Evolutionary conservation across 2,329 filamentous ascomycete genomes (phyloP).

Genomic region (Fusarium drepaniforme): DNA sequence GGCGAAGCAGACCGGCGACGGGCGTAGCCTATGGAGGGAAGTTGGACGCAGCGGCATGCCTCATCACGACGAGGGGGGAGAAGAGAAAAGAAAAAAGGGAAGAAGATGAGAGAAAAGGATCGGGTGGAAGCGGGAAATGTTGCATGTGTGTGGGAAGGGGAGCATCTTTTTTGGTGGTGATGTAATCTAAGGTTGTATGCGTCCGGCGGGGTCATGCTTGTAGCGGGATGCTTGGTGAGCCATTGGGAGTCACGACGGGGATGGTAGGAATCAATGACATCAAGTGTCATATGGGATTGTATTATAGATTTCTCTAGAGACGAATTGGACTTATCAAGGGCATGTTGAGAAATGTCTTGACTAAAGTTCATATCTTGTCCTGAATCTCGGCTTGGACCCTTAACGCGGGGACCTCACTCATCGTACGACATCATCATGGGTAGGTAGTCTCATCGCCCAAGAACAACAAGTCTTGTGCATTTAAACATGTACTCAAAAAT

Average conservation of each 20-base stretch:
- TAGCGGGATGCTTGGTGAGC: slow-evolving; percentile 22
- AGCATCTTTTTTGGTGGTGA: slow-evolving; percentile 40
- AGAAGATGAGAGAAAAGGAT: neutral
- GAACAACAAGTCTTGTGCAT: neutral
- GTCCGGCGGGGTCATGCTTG: slow-evolving; percentile 31
- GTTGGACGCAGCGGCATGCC: slow-evolving; percentile 69
- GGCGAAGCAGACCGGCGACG: slow-evolving; percentile 16
- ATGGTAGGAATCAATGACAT: slow-evolving; percentile 1
- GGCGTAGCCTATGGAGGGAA: slow-evolving; percentile 40
- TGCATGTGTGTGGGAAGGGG: slow-evolving; percentile 1
- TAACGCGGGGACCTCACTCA: neutral
- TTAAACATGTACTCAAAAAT: slow-evolving; percentile 2
- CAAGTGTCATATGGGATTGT: neutral
- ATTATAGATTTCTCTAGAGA: neutral
- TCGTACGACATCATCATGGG: neutral
- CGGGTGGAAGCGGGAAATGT: slow-evolving; percentile 4
- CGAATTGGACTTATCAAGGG: neutral
- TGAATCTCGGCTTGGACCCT: neutral
- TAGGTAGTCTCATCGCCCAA: neutral
- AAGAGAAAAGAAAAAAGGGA: neutral
- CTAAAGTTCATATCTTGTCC: neutral
- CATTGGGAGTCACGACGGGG: neutral
- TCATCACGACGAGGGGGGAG: slow-evolving; percentile 61
- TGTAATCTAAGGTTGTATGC: slow-evolving; percentile 44
- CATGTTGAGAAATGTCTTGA: neutral